Base-by-base conservation (phyloP, 345 rosid species). In the Citrus maxima region DNA sequence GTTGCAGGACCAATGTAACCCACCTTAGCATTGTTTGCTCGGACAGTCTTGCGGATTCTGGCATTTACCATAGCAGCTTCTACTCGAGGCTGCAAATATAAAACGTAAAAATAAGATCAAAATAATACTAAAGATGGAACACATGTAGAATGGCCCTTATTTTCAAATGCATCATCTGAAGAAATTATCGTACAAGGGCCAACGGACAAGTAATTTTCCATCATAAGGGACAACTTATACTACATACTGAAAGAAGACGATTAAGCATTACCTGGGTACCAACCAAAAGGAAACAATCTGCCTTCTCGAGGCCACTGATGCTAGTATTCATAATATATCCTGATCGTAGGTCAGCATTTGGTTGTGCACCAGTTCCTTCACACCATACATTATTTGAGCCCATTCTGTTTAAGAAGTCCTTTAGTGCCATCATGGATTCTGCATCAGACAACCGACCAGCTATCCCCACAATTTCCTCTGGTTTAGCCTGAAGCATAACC, bases 51-150 rank as follows among this genome's bases (percentile, higher is more conserved):
- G 72, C 84, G 86, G 80, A 97, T 97, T 88, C 99, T 93, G 16
- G 98, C 99, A 85, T 94, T 93, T 74, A 97, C 93, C 94, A 94
- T 90, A 49, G 98, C 98, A 86, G 98, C 99, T 90, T 97, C 99
- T 25, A 92, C 91, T 77, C 98, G 91, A 22, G 98, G 98, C 98
- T 97, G 92, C 76, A 82, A 87, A 77, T 5, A n/a, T 64, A n/a
- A 54, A 81, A 30, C 55, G 42, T 12, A 80, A 65, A 72, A 61
- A 77, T 34, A 77, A 76, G 73, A 78, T 60, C 5, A 46, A 79
- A 63, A 13, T 67, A 60, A 12, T 12, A 30, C 18, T 66, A 10
- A 19, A 38, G 32, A 10, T 56, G 21, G 64, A 64, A 13, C 25
- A 30, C 5, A 65, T n/a, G 66, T 42, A 22, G 7, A 22, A 63